phyloP scores from a whole-genome alignment of 164 flowering plant genomes.

The Malania oleifera region DNA sequence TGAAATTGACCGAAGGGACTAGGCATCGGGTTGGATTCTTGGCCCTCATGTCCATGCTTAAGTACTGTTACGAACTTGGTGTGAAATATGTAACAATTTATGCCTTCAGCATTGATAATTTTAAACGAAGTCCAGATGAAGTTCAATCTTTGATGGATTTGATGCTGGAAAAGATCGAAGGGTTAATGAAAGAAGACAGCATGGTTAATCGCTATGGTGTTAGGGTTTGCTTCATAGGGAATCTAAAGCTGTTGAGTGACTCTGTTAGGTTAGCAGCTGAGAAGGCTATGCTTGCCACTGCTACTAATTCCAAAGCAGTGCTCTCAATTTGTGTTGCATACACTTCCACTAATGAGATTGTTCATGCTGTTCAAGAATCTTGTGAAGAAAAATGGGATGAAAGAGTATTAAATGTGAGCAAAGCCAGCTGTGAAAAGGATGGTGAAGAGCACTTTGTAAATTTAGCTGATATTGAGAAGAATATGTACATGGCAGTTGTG shows the following conservation, averaged over 20 bases:
- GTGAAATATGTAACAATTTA: constrained; percentile 60
- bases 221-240: constrained; percentile 53
- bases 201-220: constrained; percentile 50
- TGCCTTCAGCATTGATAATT: constrained; percentile 89
- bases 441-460: constrained; percentile 15
- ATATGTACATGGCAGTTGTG: constrained; percentile 52
- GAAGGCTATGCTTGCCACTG: constrained; percentile 53
- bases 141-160: constrained; percentile 58
- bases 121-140: constrained; percentile 60
- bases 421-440: not conserved
- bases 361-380: constrained; percentile 44
- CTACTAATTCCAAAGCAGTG: constrained; percentile 33
- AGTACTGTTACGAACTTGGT: constrained; percentile 64
- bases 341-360: constrained; percentile 67
- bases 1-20: constrained; percentile 29
- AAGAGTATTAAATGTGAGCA: not conserved
- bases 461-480: constrained; percentile 53
- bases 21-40: constrained; percentile 50
- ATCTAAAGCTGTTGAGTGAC: constrained; percentile 50
- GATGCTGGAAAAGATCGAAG: constrained; percentile 59
- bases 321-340: constrained; percentile 64
- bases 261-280: constrained; percentile 56
- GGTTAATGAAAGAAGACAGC: constrained; percentile 41
- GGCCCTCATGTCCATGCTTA: constrained; percentile 44
- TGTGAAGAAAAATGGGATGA: constrained; percentile 29